Evolutionary conservation across 352 stramenopile species (phyloP), one percentile per base, ranked within the genome.

Genomic region (Blastocystis sp.): DNA sequence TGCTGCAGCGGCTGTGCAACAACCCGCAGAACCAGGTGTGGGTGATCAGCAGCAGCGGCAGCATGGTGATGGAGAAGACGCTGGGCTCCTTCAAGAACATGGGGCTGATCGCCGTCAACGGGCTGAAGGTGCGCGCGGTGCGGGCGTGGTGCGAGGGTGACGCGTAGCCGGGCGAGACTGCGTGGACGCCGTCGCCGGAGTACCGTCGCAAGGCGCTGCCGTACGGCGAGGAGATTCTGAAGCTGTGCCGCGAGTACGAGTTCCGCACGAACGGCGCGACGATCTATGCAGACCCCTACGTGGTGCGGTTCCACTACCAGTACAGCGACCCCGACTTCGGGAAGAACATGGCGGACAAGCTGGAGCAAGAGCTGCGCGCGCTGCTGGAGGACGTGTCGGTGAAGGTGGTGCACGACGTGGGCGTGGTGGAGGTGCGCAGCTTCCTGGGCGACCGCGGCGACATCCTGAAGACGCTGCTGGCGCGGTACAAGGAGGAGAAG

Each of bases 331-430:
- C 78, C 17, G 78, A 88, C 34, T 65, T 76, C 11, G 78, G 78
- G 10, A 88, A 88, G 42, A 34, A 28, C 34, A 76, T 79, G 68
- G 78, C 78, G 9, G 78, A 88, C 17, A 88, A 88, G 38, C 45
- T 88, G 34, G 78, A 69, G 52, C 21, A 70, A 17, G 78, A 88
- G 68, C 68, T 88, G 38, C 64, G 70, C 21, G 54, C 40, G 65
- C 60, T 88, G 45, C 60, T 88, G 60, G 40, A 40, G 2, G 78
- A 66, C 57, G 64, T 88, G 19, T 88, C 64, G 21, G 78, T 88
- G 64, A 79, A 88, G 64, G 61, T 88, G 19, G 64, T 88, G 34
- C 78, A 88, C 45, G 78, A 88, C 66, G 45, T 88, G 24, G 78
- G 78, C n/a, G 78, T 88, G 42, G 78, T 88, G 38, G 78, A 88